These are phyloP conservation scores for Apiospora rasikravindrae DNA, from an alignment of 2,329 filamentous ascomycete species.

Conservation along the genomic window DNA sequence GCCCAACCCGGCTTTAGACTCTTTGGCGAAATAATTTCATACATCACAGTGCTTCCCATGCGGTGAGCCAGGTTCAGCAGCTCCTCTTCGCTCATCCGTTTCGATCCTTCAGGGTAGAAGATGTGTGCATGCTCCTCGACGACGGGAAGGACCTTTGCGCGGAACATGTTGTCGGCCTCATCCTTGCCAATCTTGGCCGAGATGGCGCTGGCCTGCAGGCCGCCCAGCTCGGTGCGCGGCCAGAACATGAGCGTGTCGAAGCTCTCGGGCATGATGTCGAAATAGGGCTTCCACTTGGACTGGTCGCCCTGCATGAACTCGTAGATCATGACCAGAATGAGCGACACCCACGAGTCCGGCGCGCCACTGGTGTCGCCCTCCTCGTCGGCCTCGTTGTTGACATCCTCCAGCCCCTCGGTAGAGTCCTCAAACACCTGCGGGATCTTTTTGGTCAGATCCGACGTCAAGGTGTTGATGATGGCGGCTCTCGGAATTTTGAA, in stretches of 20 bases:
- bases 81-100: constrained; percentile 47
- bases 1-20: background rate
- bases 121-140: constrained; percentile 50
- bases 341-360: constrained; percentile 59
- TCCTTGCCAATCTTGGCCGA: constrained; percentile 76
- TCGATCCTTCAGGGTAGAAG: constrained; percentile 49
- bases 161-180: constrained; percentile 73
- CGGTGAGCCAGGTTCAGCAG: constrained; percentile 67
- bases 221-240: constrained; percentile 69
- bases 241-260: constrained; percentile 96
- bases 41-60: constrained; percentile 88
- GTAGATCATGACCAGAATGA: constrained; percentile 82
- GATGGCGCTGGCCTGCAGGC: constrained; percentile 80
- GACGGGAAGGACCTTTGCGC: constrained; percentile 55
- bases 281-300: constrained; percentile 80
- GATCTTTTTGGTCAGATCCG: constrained; percentile 64
- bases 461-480: constrained; percentile 77
- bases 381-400: constrained; percentile 45
- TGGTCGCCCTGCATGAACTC: constrained; percentile 64
- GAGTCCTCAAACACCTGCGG: constrained; percentile 55
- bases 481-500: constrained; percentile 78
- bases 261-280: constrained; percentile 70
- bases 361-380: constrained; percentile 40
- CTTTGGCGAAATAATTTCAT: background rate
- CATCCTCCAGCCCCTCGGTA: constrained; percentile 40